Base-by-base conservation (phyloP, 2,329 filamentous ascomycete species). In the Phialemonium atrogriseum region DNA sequence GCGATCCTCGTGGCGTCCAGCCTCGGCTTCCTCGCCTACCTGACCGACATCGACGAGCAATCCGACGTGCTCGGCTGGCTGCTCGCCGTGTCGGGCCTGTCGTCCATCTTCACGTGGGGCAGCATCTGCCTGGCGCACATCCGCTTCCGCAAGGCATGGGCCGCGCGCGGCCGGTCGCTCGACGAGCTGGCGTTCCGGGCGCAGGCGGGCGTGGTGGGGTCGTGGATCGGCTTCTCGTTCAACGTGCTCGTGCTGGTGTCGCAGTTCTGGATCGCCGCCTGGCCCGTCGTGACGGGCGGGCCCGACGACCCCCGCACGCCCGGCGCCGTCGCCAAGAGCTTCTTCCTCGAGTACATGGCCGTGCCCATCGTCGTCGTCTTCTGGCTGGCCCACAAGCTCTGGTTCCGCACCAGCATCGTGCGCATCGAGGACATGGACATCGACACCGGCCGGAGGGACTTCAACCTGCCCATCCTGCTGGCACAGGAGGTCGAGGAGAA, bases 61-160 rank as follows among this genome's bases (percentile, higher is more conserved):
- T 62, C 62, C 11, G 59, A 67, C 18, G 77, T 84, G 5, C 83
- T 94, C 42, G 70, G 74, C 47, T 94, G 88, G 87, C 74, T 94
- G 55, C 67, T 84, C 24, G 73, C 82, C 37, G 68, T 86, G 28
- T 84, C 80, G 2, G 82, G 78, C 28, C 68, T 87, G 15, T 81
- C 78, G 8, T 79, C 73, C 27, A 72, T 86, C 51, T 84, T 88
- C 61, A 87, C 81, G 5, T 88, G 84, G 84, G 75, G 69, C 34
- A 83, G 83, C 42, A 89, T 94, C 54, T 94, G 86, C 55, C 62
- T 93, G n/a, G 75, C 81, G 15, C 88, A 95, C 58, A 93, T 95
- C 50, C 85, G 87, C 34, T 95, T 95, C 71, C 84, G 88, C 41
- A 61, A 62, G 16, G 84, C 79, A n/a, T 94, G 86, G 85, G 67